Base-by-base conservation (phyloP, 2,329 filamentous ascomycete genomes). In the Hypoxylon sp. region DNA sequence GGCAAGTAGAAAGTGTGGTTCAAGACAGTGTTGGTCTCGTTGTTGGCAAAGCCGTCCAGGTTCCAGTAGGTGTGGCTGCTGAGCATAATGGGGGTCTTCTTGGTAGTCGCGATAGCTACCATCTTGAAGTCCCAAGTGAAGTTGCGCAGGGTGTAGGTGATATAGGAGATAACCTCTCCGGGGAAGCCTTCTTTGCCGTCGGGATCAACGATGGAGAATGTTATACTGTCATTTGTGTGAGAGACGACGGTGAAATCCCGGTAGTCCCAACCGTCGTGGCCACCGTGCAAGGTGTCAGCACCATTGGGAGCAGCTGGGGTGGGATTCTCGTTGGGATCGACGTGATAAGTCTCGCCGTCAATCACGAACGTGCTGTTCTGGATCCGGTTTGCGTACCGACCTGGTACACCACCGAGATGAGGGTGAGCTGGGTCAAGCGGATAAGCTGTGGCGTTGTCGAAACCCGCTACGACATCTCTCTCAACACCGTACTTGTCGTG, bases 21-120 rank as follows among this genome's bases (percentile, higher is more conserved):
- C 59, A 92, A 83, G 13, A 87, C 86, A 1, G 82, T 83, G 63
- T 84, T 83, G 1, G 91, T 92, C 77, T 91, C 85, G 64, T 91
- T 88, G 81, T 94, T 93, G 75, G 90, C 85, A 75, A 92, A 95
- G 35, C 90, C 92, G 75, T 94, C 92, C 48, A 95, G 83, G 78
- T 94, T 94, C 92, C 92, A 95, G 84, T 95, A 95, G 6, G 87
- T 88, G 83, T 92, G 84, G 72, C 83, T 86, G 76, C 87, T 92
- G 64, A 95, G 85, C 92, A 95, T 94, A 78, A 95, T 93, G 53
- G 92, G 92, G 5, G 92, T 94, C 81, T 89, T 91, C 81, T 92
- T 88, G 31, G 90, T 92, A 7, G 90, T 89, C 2, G 92, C 83
- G 61, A 91, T 79, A 44, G 92, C 92, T 13, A 89, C 82, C 84